Conservation (phyloP, 306 rosid genomes). For the Ammopiptanthus mongolicus region DNA sequence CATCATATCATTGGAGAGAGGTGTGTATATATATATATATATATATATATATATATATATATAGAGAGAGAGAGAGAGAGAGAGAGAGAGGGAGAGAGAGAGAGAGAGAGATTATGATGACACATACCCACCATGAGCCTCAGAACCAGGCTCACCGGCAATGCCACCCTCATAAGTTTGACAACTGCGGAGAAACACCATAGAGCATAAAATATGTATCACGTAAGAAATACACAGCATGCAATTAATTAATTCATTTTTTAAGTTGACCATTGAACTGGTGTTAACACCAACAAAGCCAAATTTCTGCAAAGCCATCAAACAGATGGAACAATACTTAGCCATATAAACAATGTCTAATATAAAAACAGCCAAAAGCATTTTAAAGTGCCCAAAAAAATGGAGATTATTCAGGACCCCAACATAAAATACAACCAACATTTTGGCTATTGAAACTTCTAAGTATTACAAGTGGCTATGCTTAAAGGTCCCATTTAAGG, state of each 20-base stretch:
- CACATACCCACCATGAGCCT: constrained; percentile 99
- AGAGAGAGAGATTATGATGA: neutral
- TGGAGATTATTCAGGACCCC: neutral
- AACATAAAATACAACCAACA: neutral
- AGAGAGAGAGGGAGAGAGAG: neutral
- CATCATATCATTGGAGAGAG: neutral
- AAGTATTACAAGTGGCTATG: neutral
- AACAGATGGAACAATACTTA: constrained; percentile 13
- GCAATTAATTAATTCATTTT: neutral
- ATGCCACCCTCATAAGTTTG: constrained; percentile 98
- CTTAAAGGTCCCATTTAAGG: neutral
- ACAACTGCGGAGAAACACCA: constrained; percentile 58
- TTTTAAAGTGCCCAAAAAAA: neutral
- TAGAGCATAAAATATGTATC: neutral
- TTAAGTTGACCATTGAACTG: neutral
- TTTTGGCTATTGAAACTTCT: neutral
- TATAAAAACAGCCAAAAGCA: neutral
- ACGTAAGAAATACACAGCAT: neutral
- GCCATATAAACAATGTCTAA: neutral
- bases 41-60: too few species aligned
- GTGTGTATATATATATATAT: too few species aligned
- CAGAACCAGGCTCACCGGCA: constrained; percentile 91
- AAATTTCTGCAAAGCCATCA: neutral
- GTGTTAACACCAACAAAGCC: neutral
- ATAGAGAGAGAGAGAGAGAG: neutral